phyloP scores from a whole-genome alignment of 306 rosid species.

The Luffa aegyptiaca region DNA sequence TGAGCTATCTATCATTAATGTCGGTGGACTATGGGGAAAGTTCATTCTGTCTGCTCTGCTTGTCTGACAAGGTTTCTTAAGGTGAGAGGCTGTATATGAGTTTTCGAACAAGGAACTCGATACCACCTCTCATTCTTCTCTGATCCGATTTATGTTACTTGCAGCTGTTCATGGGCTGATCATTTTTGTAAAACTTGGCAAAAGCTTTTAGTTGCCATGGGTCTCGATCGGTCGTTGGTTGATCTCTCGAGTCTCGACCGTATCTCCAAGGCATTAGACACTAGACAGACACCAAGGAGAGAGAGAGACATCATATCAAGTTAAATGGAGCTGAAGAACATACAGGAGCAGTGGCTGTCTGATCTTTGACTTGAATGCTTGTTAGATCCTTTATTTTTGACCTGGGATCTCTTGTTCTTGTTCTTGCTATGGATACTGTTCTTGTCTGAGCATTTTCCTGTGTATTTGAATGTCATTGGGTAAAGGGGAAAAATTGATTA shows the following conservation, averaged over 20 bases:
- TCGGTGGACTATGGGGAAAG: not conserved
- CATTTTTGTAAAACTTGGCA: not conserved
- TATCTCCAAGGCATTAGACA: not conserved
- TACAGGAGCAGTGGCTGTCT: not conserved
- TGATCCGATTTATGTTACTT: not conserved
- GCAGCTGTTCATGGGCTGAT: not conserved
- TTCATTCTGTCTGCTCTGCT: not conserved
- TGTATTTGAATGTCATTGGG: not conserved
- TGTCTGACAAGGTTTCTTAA: not conserved
- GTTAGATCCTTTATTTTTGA: not conserved
- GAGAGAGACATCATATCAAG: not conserved
- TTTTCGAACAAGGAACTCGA: not conserved
- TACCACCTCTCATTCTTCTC: not conserved
- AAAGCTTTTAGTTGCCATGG: not conserved
- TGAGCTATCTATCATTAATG: not conserved
- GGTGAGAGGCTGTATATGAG: not conserved
- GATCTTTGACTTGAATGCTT: not conserved
- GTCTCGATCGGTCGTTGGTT: not conserved
- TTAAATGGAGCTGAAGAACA: not conserved
- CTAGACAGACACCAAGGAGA: not conserved
- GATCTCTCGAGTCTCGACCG: not conserved
- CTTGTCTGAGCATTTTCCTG: not conserved
- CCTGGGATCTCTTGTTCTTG: not conserved
- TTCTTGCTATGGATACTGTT: not conserved
- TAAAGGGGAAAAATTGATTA: not conserved